Evolutionary conservation across 176 grass and related monocot genomes (phyloP).

Genomic region (Microstegium vimineum): DNA sequence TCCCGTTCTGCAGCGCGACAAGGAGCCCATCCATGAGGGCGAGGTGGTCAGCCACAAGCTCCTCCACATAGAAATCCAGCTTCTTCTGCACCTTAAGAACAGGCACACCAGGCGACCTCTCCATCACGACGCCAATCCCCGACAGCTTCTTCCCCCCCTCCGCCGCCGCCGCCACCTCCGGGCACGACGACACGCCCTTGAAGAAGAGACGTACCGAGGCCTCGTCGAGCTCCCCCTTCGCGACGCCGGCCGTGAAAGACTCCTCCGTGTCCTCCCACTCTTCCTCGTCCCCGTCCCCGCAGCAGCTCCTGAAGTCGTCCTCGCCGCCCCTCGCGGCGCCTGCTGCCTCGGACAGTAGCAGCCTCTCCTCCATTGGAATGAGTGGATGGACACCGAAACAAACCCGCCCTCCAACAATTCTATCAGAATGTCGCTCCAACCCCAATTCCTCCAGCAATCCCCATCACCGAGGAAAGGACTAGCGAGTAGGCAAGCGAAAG

Average conservation of each 20-base stretch:
- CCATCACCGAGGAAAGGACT: background rate
- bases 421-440: background rate
- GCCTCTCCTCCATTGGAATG: slow-evolving; percentile 45
- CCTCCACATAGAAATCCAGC: slow-evolving; percentile 90
- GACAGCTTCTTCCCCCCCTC: slow-evolving; percentile 52
- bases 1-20: slow-evolving; percentile 74
- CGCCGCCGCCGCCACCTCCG: slow-evolving; percentile 6
- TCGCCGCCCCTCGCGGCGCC: background rate
- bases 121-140: slow-evolving; percentile 97
- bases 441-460: slow-evolving; percentile 9
- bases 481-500: slow-evolving; percentile 10
- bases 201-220: slow-evolving; percentile 79
- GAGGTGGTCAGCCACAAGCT: slow-evolving; percentile 89
- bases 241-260: slow-evolving; percentile 51
- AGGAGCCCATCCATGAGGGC: slow-evolving; percentile 90
- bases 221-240: slow-evolving; percentile 70
- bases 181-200: slow-evolving; percentile 72
- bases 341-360: background rate
- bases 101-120: slow-evolving; percentile 50
- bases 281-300: slow-evolving; percentile 73
- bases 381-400: too few relatives aligned
- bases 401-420: background rate
- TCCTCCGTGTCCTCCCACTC: slow-evolving; percentile 97
- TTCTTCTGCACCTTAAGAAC: slow-evolving; percentile 83
- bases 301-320: slow-evolving; percentile 89